Base-by-base conservation (phyloP, 768 basidiomycete species). In the Leccinum fibrillosum region DNA sequence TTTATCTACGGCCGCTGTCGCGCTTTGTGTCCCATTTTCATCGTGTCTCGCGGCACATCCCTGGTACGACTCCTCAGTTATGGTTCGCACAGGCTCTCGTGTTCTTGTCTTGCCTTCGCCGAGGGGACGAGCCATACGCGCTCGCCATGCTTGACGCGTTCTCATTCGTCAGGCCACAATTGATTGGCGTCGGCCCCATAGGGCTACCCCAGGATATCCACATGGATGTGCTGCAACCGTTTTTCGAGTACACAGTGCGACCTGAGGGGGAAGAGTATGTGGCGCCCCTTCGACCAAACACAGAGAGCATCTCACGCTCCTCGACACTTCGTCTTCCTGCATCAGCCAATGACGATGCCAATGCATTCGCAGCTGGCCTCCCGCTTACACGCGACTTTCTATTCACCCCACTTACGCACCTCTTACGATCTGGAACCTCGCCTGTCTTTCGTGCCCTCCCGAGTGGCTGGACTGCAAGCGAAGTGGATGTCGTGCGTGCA, bases 361-460 rank as follows among this genome's bases (percentile, higher is more conserved):
- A 34, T 10, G 17, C 32, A 4, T 48, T 66, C 17, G 10, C 47
- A 3, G 55, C 74, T 51, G 80, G 78, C 0, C 77, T 84, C 51
- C 85, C 82, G 26, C 74, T 82, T 19, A 55, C 74, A 2, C 73
- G 73, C 8, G 88, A 91, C 67, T 96, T 93, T 90, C 69, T 82
- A 5, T 77, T 89, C 45, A 71, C 77, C 0, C 84, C 93, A 0
- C 69, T 97, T 5, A 82, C 92, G 63, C 87, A 94, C 62, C 82
- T 98, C 8, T 76, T 98, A 9, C 85, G 86, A 10, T 95, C 94
- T 0, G 86, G 85, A 0, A 84, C 86, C 0, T 82, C 88, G 1
- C 73, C 80, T 0, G 88, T 92, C 0, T 89, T 96, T 74, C 79
- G 81, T 35, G 64, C 78, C 21, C 79, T 90, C 2, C 90, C 93